These are phyloP conservation scores for Protea cynaroides DNA, from an alignment of 164 flowering plant species.

Conservation along the genomic window DNA sequence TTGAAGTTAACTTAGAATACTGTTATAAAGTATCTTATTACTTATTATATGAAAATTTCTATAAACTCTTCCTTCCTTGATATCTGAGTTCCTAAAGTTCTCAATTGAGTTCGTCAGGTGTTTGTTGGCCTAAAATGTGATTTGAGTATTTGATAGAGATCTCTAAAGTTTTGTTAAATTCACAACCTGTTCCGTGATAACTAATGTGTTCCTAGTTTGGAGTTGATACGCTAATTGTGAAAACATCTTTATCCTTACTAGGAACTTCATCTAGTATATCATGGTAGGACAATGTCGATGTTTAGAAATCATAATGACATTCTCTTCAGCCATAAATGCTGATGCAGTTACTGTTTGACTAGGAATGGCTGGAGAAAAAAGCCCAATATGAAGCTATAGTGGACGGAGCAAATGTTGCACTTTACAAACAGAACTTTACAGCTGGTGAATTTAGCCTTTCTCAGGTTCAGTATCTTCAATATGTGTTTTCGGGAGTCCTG, in stretches of 20 bases:
- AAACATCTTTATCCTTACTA: not conserved
- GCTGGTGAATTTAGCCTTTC: conserved; percentile 74
- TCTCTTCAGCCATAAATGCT: not conserved
- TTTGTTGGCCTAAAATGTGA: too few relatives aligned
- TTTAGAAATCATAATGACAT: not conserved
- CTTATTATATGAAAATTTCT: too few relatives aligned
- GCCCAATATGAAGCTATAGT: conserved; percentile 59
- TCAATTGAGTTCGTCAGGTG: too few relatives aligned
- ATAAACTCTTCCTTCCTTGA: too few relatives aligned
- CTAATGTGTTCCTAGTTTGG: too few relatives aligned
- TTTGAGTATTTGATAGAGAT: too few relatives aligned
- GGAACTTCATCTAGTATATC: not conserved
- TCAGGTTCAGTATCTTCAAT: conserved; percentile 48
- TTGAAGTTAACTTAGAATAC: too few relatives aligned
- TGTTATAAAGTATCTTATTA: too few relatives aligned
- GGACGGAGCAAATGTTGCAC: conserved; percentile 86
- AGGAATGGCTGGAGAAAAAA: conserved; percentile 76
- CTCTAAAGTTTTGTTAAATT: too few relatives aligned
- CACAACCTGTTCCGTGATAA: too few relatives aligned
- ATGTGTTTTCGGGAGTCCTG: conserved; percentile 4
- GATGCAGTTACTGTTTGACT: not conserved
- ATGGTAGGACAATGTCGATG: not conserved
- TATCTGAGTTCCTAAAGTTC: too few relatives aligned
- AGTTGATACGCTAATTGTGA: too few relatives aligned
- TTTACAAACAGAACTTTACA: conserved; percentile 80